These are phyloP conservation scores for Paspalum vaginatum DNA, from an alignment of 176 grass and related monocot genomes.

Conservation along the genomic window DNA sequence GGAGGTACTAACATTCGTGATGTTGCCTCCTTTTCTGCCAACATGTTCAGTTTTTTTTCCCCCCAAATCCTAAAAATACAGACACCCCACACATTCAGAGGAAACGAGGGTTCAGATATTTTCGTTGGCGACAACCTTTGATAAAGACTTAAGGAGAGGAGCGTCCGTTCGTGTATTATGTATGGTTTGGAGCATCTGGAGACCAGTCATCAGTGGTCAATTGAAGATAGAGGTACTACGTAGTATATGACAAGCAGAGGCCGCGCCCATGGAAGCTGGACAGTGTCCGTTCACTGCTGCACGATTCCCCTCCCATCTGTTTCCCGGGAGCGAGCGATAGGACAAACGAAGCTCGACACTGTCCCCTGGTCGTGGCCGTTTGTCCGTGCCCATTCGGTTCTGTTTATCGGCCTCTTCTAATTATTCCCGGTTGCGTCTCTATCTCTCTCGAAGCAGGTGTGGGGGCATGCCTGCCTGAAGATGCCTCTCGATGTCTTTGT, in stretches of 20 bases:
- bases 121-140: not conserved
- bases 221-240: not conserved
- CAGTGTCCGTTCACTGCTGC: conserved; percentile 48
- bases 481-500: conserved; percentile 25
- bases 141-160: not conserved
- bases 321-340: conserved; percentile 20
- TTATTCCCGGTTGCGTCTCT: not conserved
- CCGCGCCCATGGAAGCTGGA: conserved; percentile 55
- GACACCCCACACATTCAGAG: not conserved
- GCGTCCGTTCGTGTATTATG: not conserved
- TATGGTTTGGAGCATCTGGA: not conserved
- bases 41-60: conserved; percentile 10
- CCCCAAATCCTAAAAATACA: not conserved
- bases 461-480: conserved; percentile 28
- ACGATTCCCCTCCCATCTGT: conserved; percentile 40
- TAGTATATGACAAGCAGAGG: conserved; percentile 39
- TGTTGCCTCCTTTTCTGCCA: conserved; percentile 30
- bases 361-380: conserved; percentile 21
- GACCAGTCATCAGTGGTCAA: conserved; percentile 5
- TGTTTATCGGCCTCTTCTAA: conserved; percentile 22
- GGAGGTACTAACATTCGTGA: not conserved
- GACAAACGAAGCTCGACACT: conserved; percentile 35
- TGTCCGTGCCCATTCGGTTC: not conserved
- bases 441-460: not conserved
- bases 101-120: not conserved